These are phyloP conservation scores for Scorias spongiosa DNA, from an alignment of 2,329 filamentous ascomycete species.

Conservation along the genomic window DNA sequence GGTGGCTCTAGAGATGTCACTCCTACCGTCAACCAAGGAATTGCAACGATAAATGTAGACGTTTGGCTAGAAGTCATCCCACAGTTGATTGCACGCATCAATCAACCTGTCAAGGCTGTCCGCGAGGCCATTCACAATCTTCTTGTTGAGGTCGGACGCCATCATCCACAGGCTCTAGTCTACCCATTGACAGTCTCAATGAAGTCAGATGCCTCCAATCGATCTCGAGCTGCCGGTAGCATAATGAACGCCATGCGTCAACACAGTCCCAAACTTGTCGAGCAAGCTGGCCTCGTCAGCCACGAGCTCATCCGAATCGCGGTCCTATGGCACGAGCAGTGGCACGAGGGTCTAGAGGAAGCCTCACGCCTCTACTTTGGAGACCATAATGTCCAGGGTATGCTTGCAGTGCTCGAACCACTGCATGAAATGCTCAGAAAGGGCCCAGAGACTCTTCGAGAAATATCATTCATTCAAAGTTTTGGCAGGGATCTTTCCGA, in stretches of 20 bases:
- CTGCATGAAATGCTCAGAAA: slow-evolving; percentile 81
- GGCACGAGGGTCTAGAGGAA: slow-evolving; percentile 96
- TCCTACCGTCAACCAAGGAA: slow-evolving; percentile 73
- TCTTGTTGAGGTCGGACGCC: slow-evolving; percentile 79
- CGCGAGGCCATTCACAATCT: slow-evolving; percentile 84
- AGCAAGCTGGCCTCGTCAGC: slow-evolving; percentile 89
- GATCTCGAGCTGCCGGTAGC: slow-evolving; percentile 73
- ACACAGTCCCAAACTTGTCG: slow-evolving; percentile 81
- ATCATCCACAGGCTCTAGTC: slow-evolving; percentile 88
- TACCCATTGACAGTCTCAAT: slow-evolving; percentile 96
- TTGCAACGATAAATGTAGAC: slow-evolving; percentile 82
- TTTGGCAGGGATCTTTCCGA: slow-evolving; percentile 93
- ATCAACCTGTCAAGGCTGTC: slow-evolving; percentile 80
- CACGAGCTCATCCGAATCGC: slow-evolving; percentile 94
- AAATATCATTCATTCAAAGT: slow-evolving; percentile 94
- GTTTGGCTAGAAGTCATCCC: slow-evolving; percentile 98
- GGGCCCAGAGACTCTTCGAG: slow-evolving; percentile 81
- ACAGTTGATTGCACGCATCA: slow-evolving; percentile 92
- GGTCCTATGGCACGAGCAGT: slow-evolving; percentile 95
- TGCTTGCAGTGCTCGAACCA: slow-evolving; percentile 82
- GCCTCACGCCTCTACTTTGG: slow-evolving; percentile 94
- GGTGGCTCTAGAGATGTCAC: slow-evolving; percentile 83
- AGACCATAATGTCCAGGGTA: slow-evolving; percentile 92
- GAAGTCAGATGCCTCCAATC: slow-evolving; percentile 78
- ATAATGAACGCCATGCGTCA: slow-evolving; percentile 98